Evolutionary conservation across 176 grass and related monocot species (phyloP).

Genomic region (Oryza meridionalis): DNA sequence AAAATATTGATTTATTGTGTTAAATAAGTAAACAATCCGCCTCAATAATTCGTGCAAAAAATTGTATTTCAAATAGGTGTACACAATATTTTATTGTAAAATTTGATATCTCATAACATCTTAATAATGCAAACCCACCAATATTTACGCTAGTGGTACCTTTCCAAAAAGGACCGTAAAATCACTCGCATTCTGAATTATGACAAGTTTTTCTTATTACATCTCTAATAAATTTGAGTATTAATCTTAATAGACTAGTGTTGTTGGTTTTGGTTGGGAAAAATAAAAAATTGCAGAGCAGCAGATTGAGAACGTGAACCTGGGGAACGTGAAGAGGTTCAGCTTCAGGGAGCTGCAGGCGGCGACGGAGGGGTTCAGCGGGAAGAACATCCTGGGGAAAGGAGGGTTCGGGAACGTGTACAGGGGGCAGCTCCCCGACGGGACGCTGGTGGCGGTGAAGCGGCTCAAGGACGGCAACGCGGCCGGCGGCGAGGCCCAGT

Average conservation of each 20-base stretch:
- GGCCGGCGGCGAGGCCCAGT: conserved; percentile 76
- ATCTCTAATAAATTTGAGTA: background rate
- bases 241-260: background rate
- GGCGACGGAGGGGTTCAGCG: conserved; percentile 78
- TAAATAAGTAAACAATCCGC: too few species aligned
- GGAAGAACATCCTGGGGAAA: conserved; percentile 94
- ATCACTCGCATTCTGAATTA: background rate
- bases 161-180: too few species aligned
- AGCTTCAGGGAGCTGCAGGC: conserved; percentile 80
- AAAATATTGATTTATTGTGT: too few species aligned
- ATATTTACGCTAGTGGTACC: too few species aligned
- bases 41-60: too few species aligned
- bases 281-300: conserved; percentile 47
- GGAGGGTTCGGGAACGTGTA: conserved; percentile 95
- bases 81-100: too few species aligned
- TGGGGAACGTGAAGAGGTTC: conserved; percentile 83
- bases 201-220: background rate
- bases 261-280: background rate
- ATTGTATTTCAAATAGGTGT: too few species aligned
- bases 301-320: conserved; percentile 60
- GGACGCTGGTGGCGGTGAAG: conserved; percentile 86
- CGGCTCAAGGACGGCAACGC: conserved; percentile 91
- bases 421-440: conserved; percentile 77
- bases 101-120: too few species aligned
- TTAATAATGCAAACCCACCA: too few species aligned